These are phyloP conservation scores for Pseudogymnoascus sp. DNA, from an alignment of 2,329 filamentous ascomycete species.

Conservation along the genomic window DNA sequence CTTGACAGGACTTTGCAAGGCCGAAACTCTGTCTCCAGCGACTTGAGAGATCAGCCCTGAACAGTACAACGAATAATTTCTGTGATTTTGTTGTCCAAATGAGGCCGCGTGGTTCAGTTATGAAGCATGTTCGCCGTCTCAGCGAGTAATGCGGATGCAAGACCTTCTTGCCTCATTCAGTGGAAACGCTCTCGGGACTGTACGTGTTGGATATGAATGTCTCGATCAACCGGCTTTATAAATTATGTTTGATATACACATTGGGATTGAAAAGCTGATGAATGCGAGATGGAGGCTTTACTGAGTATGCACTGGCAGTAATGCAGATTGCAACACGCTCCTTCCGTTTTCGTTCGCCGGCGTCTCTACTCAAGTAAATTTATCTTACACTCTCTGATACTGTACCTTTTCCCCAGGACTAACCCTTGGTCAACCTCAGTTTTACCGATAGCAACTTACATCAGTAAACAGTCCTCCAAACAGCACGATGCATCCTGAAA, in stretches of 20 bases:
- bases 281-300: not conserved
- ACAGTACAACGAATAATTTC: not conserved
- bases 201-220: not conserved
- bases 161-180: too few relatives aligned
- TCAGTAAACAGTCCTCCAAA: not conserved
- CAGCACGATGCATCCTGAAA: not conserved
- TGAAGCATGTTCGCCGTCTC: not conserved
- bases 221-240: not conserved
- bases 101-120: not conserved
- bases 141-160: not conserved
- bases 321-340: not conserved
- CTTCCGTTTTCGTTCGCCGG: not conserved
- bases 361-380: not conserved
- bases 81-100: not conserved
- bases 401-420: not conserved
- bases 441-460: not conserved
- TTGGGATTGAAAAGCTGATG: not conserved
- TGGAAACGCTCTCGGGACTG: not conserved
- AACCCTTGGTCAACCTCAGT: too few relatives aligned
- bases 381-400: not conserved
- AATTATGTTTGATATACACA: not conserved
- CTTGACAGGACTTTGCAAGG: too few relatives aligned
- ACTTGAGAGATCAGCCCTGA: not conserved
- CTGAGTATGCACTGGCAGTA: not conserved
- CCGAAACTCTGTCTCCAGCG: not conserved